phyloP scores from a whole-genome alignment of 2,329 filamentous ascomycete species.

The Pezicula radicicola region DNA sequence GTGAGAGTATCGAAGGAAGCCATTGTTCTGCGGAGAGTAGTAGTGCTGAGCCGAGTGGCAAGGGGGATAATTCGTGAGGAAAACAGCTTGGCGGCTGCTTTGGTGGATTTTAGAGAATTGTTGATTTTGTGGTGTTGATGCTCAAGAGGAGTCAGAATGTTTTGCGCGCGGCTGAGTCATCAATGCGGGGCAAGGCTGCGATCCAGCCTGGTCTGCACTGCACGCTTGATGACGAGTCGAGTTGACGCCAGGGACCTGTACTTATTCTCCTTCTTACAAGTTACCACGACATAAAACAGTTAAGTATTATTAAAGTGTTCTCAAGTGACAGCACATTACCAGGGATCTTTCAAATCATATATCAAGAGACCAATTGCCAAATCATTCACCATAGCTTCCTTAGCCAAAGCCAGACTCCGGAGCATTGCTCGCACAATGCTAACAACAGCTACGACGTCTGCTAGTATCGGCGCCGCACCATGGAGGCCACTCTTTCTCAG shows the following conservation, averaged over 20 bases:
- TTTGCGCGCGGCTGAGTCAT: too few relatives aligned
- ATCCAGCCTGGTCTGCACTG: too few relatives aligned
- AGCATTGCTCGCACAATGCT: constrained; percentile 27
- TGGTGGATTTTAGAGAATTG: constrained; percentile 1
- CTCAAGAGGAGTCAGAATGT: background rate
- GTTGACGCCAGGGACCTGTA: too few relatives aligned
- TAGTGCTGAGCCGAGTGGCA: constrained; percentile 27
- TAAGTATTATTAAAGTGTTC: too few relatives aligned
- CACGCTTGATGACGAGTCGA: too few relatives aligned
- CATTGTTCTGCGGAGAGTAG: constrained; percentile 56
- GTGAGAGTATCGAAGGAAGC: constrained; percentile 61
- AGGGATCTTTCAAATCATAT: too few relatives aligned
- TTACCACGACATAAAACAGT: too few relatives aligned
- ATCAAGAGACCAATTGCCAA: too few relatives aligned
- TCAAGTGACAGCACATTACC: too few relatives aligned
- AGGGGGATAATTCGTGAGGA: constrained; percentile 20
- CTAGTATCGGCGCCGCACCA: constrained; percentile 22
- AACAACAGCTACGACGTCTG: constrained; percentile 18
- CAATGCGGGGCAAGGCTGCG: too few relatives aligned
- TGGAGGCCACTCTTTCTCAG: constrained; percentile 30
- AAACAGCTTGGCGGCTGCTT: constrained; percentile 26
- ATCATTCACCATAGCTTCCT: constrained; percentile 24
- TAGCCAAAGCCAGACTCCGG: constrained; percentile 19
- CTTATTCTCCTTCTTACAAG: too few relatives aligned
- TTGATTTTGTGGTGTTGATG: background rate